phyloP scores from a whole-genome alignment of 1,139 yeast species.

The Diutina rugosa region DNA sequence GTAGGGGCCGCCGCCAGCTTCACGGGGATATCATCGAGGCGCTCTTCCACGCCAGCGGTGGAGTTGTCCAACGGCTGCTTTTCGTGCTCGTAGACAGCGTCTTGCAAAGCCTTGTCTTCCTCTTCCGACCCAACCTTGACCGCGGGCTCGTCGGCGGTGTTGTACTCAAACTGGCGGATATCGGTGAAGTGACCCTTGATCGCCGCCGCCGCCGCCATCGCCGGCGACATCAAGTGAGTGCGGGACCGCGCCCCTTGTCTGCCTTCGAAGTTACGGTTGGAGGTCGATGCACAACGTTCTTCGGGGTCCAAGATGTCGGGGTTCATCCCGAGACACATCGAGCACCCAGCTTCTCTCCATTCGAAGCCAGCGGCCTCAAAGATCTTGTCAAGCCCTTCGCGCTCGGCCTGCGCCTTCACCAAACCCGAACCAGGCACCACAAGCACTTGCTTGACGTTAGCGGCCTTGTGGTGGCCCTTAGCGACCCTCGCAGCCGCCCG shows the following conservation, averaged over 20 bases:
- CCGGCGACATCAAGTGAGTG: slow-evolving; percentile 96
- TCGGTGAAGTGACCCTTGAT: slow-evolving; percentile 84
- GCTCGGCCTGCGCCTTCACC: slow-evolving; percentile 85
- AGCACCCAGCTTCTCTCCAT: slow-evolving; percentile 99
- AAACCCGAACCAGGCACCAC: slow-evolving; percentile 97
- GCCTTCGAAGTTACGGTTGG: slow-evolving; percentile 97
- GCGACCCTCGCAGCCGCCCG: slow-evolving; percentile 92
- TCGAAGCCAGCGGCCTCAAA: slow-evolving; percentile 89
- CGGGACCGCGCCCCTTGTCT: slow-evolving; percentile 97
- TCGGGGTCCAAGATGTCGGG: slow-evolving; percentile 91
- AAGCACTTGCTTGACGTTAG: slow-evolving; percentile 65
- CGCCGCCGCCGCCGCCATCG: slow-evolving; percentile 99
- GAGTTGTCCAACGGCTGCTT: slow-evolving; percentile 37
- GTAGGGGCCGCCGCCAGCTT: neutral
- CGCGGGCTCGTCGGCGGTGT: slow-evolving; percentile 46
- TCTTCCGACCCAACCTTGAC: slow-evolving; percentile 39
- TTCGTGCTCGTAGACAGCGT: slow-evolving; percentile 60
- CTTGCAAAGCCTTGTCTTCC: slow-evolving; percentile 47
- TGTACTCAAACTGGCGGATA: slow-evolving; percentile 67
- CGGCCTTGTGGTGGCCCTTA: slow-evolving; percentile 81
- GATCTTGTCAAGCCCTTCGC: slow-evolving; percentile 85
- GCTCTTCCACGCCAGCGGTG: slow-evolving; percentile 28
- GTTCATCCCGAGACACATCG: slow-evolving; percentile 99
- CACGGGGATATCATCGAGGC: slow-evolving; percentile 43
- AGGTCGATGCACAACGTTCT: slow-evolving; percentile 97